A percentile compares a stretch with the other conserved stretches of the same genome.
Evolutionary conservation across 2,329 filamentous ascomycete species (phyloP).

Genomic region (Trichoderma pleuroti): DNA sequence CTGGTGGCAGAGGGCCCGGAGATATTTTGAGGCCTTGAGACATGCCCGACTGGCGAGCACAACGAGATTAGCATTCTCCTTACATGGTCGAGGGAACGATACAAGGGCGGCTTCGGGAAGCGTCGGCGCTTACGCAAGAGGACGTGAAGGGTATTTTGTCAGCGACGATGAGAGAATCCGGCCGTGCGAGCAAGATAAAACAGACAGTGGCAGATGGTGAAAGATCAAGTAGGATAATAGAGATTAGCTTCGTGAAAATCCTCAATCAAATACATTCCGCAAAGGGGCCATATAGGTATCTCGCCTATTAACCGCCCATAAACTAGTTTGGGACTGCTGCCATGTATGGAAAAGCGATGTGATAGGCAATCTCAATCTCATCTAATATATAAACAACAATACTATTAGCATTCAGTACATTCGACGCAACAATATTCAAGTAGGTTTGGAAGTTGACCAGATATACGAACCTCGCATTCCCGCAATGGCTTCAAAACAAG

Average conservation of each 20-base stretch:
- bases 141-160: constrained; percentile 21
- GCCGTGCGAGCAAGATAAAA: constrained; percentile 20
- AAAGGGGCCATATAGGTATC: too few species aligned
- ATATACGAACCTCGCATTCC: not conserved
- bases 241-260: too few species aligned
- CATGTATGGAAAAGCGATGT: not conserved
- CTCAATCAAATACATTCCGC: too few species aligned
- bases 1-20: too few species aligned
- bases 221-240: too few species aligned
- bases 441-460: not conserved
- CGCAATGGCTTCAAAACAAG: not conserved
- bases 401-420: not conserved
- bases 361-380: not conserved
- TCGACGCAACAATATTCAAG: not conserved
- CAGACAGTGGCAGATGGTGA: constrained; percentile 21
- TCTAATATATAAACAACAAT: not conserved
- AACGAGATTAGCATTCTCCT: too few species aligned
- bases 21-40: too few species aligned
- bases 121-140: constrained; percentile 22
- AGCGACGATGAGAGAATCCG: constrained; percentile 21
- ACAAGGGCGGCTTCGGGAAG: too few species aligned
- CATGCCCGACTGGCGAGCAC: too few species aligned
- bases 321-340: not conserved
- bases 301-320: too few species aligned
- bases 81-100: too few species aligned